These are phyloP conservation scores for Chaetomiaceae sp. DNA, from an alignment of 2,329 filamentous ascomycete species.

Conservation along the genomic window DNA sequence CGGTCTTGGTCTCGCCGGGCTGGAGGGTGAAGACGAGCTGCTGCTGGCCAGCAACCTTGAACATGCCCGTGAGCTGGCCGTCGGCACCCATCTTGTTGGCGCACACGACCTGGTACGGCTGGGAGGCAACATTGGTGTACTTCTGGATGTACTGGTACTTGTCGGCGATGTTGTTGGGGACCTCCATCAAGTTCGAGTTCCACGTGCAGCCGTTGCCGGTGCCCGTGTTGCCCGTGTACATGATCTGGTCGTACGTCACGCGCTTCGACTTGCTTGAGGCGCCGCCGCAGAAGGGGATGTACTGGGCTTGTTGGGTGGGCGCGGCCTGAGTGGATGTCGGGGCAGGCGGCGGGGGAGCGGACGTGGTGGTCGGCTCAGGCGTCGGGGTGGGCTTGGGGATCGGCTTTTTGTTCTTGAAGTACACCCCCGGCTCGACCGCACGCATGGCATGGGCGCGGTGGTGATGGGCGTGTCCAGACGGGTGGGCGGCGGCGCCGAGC, in stretches of 20 bases:
- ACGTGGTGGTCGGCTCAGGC: conserved; percentile 11
- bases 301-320: conserved; percentile 15
- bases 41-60: conserved; percentile 30
- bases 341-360: conserved; percentile 4
- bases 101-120: conserved; percentile 37
- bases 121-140: conserved; percentile 34
- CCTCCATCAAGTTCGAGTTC: conserved; percentile 50
- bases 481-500: conserved; percentile 32
- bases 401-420: conserved; percentile 27
- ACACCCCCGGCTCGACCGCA: conserved; percentile 20
- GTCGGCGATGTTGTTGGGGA: conserved; percentile 33
- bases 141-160: conserved; percentile 42
- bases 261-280: conserved; percentile 38
- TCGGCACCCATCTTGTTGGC: conserved; percentile 50
- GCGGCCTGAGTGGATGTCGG: conserved; percentile 11
- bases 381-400: conserved; percentile 7
- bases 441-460: conserved; percentile 31
- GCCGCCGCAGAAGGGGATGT: conserved; percentile 33
- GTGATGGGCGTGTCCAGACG: conserved; percentile 34
- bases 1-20: conserved; percentile 33
- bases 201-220: conserved; percentile 30
- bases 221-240: conserved; percentile 46
- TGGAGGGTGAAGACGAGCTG: conserved; percentile 40
- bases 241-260: conserved; percentile 42
- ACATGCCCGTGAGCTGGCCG: conserved; percentile 45